These are phyloP conservation scores for Boletales sp. DNA, from an alignment of 768 basidiomycete species.

Conservation along the genomic window DNA sequence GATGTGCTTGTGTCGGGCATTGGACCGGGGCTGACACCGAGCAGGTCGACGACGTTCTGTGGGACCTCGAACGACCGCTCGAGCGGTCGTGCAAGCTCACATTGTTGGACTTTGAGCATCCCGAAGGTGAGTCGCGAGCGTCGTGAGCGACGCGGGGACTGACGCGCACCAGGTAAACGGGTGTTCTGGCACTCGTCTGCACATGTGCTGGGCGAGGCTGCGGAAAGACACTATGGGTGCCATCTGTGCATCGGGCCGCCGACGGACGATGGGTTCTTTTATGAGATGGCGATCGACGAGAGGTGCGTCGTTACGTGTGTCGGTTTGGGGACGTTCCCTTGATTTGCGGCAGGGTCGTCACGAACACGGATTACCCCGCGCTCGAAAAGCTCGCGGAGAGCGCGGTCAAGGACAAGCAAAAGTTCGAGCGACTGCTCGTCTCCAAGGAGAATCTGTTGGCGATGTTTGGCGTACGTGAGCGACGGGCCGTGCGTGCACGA, in stretches of 20 bases:
- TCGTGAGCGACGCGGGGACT: conserved; percentile 32
- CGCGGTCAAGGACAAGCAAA: conserved; percentile 94
- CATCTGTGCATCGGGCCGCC: conserved; percentile 97
- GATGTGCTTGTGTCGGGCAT: background rate
- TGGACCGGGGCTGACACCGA: background rate
- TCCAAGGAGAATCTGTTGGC: conserved; percentile 93
- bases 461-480: conserved; percentile 83
- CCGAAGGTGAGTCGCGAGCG: conserved; percentile 55
- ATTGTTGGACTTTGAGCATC: conserved; percentile 88
- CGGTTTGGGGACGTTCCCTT: no score
- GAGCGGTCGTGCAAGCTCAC: conserved; percentile 79
- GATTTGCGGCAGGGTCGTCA: conserved; percentile 54
- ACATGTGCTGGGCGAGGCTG: conserved; percentile 94
- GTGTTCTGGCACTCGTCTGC: conserved; percentile 99
- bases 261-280: conserved; percentile 98
- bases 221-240: conserved; percentile 95
- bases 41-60: conserved; percentile 81
- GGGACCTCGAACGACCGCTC: conserved; percentile 95
- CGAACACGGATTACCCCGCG: conserved; percentile 77
- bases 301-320: conserved; percentile 38
- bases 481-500: background rate
- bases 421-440: conserved; percentile 90
- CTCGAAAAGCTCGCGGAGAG: conserved; percentile 86
- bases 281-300: conserved; percentile 92
- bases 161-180: conserved; percentile 62